Base-by-base conservation (phyloP, 805 yeast species). In the Kuraishia piskuri region DNA sequence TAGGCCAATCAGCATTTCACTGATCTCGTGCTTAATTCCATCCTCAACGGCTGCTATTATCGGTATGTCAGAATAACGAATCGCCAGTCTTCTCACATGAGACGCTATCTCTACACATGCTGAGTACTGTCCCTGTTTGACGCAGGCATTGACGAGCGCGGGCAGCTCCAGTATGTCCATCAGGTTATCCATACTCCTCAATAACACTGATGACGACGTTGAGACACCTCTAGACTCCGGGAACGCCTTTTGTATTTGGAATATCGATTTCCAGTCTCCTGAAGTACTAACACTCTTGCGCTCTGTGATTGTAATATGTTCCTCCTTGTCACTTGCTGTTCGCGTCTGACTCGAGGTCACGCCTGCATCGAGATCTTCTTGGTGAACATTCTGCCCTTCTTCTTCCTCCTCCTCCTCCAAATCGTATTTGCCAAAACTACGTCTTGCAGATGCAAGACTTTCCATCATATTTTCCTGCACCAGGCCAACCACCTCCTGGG, bases 91-190 rank as follows among this genome's bases (percentile, higher is more conserved):
- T 57, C 84, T 78, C 0, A 87, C 82, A 61, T 88, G 83, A 26
- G 86, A 78, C 12, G 90, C 86, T 14, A 92, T 79, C 64, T 92
- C 96, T 37, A 92, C 77, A 9, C 97, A 90, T 62, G 90, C 96
- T 36, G 90, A 86, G 63, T 91, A 94, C 62, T 87, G 88, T 0
- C 96, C 96, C 49, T 86, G 85, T 50, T 81, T 75, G 10, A 91
- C 88, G 67, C 97, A 89, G n/a, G 91, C 82, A 50, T 83, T 77
- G 36, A 92, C 83, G 50, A 92, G 66, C 1, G 95, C 77, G 1
- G 99, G 97, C 36, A 94, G 70, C 62, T 89, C 96, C 58, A 92
- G 71, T 9, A 91, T 77, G 60, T 88, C 96, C 56, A 86, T 77
- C 10, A 91, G 74, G 45, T 83, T 79, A 56, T 85, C 90, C 62